Conservation (phyloP, 2,329 filamentous ascomycete species). For the Epichloe sibirici region DNA sequence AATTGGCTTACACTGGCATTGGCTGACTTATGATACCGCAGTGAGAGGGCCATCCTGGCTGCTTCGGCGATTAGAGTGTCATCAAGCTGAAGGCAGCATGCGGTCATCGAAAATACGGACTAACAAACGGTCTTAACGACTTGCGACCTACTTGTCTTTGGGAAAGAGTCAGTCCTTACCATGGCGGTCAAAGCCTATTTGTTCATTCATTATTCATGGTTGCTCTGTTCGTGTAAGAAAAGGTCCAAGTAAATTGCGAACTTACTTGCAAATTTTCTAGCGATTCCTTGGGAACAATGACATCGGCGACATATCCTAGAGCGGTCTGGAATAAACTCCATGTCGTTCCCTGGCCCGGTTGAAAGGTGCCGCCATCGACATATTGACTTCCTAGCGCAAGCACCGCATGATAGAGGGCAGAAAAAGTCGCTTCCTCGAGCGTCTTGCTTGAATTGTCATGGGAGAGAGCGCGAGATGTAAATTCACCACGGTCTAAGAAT, state of each 20-base stretch:
- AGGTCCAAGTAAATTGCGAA: neutral
- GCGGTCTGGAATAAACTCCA: conserved; percentile 13
- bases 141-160: no score
- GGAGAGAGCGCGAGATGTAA: neutral
- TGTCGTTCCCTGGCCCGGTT: conserved; percentile 8
- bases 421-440: conserved; percentile 14
- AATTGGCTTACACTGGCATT: conserved; percentile 8
- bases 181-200: conserved; percentile 4
- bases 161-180: neutral
- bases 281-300: conserved; percentile 3
- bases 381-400: conserved; percentile 23
- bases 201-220: neutral
- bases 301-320: conserved; percentile 10
- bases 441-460: neutral
- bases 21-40: conserved; percentile 18
- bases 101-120: conserved; percentile 24
- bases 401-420: conserved; percentile 20
- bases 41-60: conserved; percentile 19
- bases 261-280: conserved; percentile 3
- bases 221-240: no score
- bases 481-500: conserved; percentile 18
- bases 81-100: conserved; percentile 22
- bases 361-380: conserved; percentile 11
- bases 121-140: conserved; percentile 5
- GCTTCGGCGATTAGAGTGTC: conserved; percentile 21